phyloP scores from a whole-genome alignment of 2,329 filamentous ascomycete genomes.

The Paraphaeosphaeria minitans region DNA sequence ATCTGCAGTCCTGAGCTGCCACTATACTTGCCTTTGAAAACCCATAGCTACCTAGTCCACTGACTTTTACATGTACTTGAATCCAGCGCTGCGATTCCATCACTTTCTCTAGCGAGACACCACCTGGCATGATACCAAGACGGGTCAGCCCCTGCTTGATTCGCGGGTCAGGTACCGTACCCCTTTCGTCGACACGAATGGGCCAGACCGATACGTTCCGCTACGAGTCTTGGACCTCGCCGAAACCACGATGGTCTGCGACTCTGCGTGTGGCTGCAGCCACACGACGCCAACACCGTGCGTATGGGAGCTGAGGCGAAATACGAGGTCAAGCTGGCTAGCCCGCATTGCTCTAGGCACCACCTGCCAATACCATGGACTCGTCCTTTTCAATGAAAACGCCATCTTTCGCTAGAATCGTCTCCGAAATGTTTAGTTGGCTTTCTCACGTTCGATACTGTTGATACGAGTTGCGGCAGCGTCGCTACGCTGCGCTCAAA shows the following conservation, averaged over 20 bases:
- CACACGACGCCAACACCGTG: slow-evolving; percentile 15
- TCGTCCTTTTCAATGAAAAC: slow-evolving; percentile 7
- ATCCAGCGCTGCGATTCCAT: background rate
- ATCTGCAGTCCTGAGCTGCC: no score
- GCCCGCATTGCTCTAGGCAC: background rate
- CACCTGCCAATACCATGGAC: slow-evolving; percentile 10
- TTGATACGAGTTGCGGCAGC: background rate
- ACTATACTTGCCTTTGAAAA: no score
- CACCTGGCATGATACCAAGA: background rate
- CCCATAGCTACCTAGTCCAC: no score
- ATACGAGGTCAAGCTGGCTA: slow-evolving; percentile 15
- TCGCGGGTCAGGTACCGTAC: background rate
- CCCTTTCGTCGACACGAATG: background rate
- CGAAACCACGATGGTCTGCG: background rate
- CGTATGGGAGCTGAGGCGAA: slow-evolving; percentile 16
- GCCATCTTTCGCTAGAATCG: slow-evolving; percentile 12
- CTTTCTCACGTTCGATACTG: slow-evolving; percentile 9
- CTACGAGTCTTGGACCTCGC: background rate
- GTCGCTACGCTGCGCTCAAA: background rate
- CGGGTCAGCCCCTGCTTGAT: background rate
- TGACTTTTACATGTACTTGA: background rate
- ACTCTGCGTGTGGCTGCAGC: slow-evolving; percentile 10
- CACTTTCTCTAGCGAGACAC: background rate
- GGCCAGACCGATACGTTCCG: slow-evolving; percentile 3
- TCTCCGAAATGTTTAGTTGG: slow-evolving; percentile 8